Evolutionary conservation across 345 rosid genomes (phyloP), one percentile per base, ranked within the genome.

Genomic region (Litchi chinensis): DNA sequence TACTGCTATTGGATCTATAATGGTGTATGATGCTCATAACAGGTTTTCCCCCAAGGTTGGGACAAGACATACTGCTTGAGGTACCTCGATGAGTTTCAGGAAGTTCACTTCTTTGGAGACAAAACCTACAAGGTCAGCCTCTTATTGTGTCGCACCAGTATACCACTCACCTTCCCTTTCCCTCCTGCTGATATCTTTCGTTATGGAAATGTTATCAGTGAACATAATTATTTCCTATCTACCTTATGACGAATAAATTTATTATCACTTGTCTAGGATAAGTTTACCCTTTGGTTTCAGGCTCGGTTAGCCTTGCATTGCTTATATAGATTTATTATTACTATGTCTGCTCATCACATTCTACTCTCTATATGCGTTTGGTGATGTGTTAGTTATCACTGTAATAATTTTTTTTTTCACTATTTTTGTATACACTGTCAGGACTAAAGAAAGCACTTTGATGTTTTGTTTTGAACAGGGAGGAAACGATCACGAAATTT

Each of bases 11-110:
- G 40, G 48, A 65, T 70, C 56, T 52, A 21, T 52, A 28, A 77
- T 56, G 70, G 22, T 79, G 37, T 43, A 40, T 78, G 77, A 68
- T 75, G n/a, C 67, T 26, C 72, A 71, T 65, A 15, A 65, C 83
- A 96, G 99, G 98, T 91, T 77, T 96, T 96, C 80, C 99, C 99
- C 67, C 88, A 80, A 77, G 98, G 99, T 73, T 96, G 99, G 99
- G 99, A 96, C 85, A 96, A 96, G 89, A 96, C 99, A 66, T 96
- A 94, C 82, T 94, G 99, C 88, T 84, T 96, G 91, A 91, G 86
- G 70, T 96, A 88, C 85, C 98, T 96, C 28, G 85, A 89, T 21
- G 95, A 89, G 16, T 96, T 91, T 75, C 79, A 72, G 22, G 97
- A 94, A 83, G 93, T 96, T 74, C 99, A 96, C 88, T 96, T 96